These are phyloP conservation scores for Linanthus parryae DNA, from an alignment of 148 eudicot genomes.

Conservation along the genomic window DNA sequence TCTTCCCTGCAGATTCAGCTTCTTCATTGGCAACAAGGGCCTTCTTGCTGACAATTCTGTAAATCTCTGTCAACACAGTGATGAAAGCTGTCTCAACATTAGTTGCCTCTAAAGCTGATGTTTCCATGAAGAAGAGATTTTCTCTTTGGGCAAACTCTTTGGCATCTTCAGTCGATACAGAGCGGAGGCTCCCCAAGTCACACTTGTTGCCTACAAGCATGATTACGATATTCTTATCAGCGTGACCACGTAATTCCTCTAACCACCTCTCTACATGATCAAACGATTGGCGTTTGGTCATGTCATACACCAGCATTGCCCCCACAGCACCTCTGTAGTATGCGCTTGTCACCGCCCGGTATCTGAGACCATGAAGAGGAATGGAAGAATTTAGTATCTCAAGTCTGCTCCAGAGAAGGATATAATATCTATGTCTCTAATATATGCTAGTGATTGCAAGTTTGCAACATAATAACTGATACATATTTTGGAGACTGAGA, in stretches of 20 bases:
- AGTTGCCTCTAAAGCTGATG: slow-evolving; percentile 48
- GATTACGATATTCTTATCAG: slow-evolving; percentile 45
- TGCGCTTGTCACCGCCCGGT: slow-evolving; percentile 60
- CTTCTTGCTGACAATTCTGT: slow-evolving; percentile 34
- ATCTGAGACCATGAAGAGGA: slow-evolving; percentile 15
- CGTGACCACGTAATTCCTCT: slow-evolving; percentile 46
- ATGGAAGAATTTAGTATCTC: background rate
- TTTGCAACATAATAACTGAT: background rate
- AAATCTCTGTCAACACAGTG: slow-evolving; percentile 34
- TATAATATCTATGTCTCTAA: background rate
- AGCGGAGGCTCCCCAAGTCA: slow-evolving; percentile 41
- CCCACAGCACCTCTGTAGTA: slow-evolving; percentile 62
- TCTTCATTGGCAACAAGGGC: slow-evolving; percentile 22
- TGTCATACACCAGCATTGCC: slow-evolving; percentile 55
- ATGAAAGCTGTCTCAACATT: slow-evolving; percentile 45
- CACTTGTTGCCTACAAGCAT: slow-evolving; percentile 51
- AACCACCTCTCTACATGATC: slow-evolving; percentile 54
- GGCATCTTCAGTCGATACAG: slow-evolving; percentile 49
- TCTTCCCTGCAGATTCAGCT: slow-evolving; percentile 10
- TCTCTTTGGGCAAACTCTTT: slow-evolving; percentile 54
- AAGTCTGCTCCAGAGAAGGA: background rate
- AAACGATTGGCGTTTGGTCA: slow-evolving; percentile 49
- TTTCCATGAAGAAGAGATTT: slow-evolving; percentile 48
- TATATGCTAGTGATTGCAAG: background rate
- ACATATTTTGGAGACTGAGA: background rate